phyloP scores from a whole-genome alignment of 2,329 filamentous ascomycete genomes.

The Didymella lethalis region DNA sequence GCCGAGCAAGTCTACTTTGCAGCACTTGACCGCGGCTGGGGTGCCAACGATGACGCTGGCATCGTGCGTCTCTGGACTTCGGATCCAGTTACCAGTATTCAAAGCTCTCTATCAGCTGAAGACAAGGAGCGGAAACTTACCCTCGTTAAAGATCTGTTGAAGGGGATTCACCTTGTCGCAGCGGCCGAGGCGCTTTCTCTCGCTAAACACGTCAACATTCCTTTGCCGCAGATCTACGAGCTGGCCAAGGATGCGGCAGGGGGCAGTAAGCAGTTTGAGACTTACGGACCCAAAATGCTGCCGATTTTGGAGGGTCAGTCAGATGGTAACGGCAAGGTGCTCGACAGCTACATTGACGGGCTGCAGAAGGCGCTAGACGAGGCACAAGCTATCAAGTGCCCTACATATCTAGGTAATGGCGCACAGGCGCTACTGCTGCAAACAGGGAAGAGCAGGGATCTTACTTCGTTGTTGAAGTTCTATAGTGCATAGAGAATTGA shows the following conservation, averaged over 20 bases:
- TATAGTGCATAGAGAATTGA: constrained; percentile 26
- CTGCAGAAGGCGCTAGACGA: constrained; percentile 43
- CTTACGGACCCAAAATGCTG: constrained; percentile 45
- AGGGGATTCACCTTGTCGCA: constrained; percentile 48
- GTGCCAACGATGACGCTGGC: constrained; percentile 63
- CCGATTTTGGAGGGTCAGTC: constrained; percentile 42
- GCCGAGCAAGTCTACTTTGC: constrained; percentile 72
- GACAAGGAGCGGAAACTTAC: constrained; percentile 46
- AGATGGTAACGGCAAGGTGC: constrained; percentile 25
- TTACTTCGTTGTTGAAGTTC: constrained; percentile 33
- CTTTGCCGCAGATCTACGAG: constrained; percentile 48
- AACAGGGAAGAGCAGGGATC: constrained; percentile 33
- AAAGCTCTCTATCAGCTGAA: constrained; percentile 30
- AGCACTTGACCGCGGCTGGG: constrained; percentile 65
- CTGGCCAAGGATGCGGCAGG: constrained; percentile 50
- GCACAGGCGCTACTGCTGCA: constrained; percentile 45
- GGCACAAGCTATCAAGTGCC: constrained; percentile 48
- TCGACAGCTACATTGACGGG: constrained; percentile 32
- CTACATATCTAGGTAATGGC: constrained; percentile 44
- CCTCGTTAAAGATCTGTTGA: constrained; percentile 47
- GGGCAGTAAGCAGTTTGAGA: constrained; percentile 47
- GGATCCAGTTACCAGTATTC: constrained; percentile 49
- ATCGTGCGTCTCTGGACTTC: constrained; percentile 63
- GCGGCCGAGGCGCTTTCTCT: constrained; percentile 50
- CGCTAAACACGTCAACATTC: constrained; percentile 49